These are phyloP conservation scores for Mortierella sp. DNA, from an alignment of 371 early-diverging fungal species.

Conservation along the genomic window DNA sequence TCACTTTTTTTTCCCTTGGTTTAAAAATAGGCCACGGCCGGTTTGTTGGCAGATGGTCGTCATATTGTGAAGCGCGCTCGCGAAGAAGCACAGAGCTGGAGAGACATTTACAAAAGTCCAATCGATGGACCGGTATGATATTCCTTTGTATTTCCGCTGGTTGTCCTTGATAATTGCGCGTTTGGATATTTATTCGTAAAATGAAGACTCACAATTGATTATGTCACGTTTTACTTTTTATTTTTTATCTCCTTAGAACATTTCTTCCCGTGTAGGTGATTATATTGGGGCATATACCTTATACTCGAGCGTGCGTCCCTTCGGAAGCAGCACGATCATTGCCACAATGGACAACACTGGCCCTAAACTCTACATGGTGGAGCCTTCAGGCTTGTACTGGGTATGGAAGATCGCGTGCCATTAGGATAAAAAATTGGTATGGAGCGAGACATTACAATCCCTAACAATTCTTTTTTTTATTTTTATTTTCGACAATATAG, in stretches of 20 bases:
- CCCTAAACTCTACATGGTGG: constrained; percentile 95
- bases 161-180: too few relatives aligned
- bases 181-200: neutral
- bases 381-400: constrained; percentile 97
- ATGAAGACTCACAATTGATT: too few relatives aligned
- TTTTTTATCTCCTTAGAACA: constrained; percentile 63
- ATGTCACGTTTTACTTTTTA: neutral
- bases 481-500: constrained; percentile 49
- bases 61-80: constrained; percentile 92
- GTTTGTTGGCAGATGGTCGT: constrained; percentile 95
- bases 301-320: constrained; percentile 98
- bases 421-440: neutral
- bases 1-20: neutral
- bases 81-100: constrained; percentile 93
- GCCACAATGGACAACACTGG: constrained; percentile 83
- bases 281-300: constrained; percentile 96
- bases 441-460: too few relatives aligned
- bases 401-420: constrained; percentile 61
- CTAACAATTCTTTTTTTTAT: neutral
- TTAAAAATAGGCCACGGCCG: constrained; percentile 88
- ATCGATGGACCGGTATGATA: constrained; percentile 83
- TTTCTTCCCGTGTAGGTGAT: constrained; percentile 94
- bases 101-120: constrained; percentile 86
- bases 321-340: constrained; percentile 90
- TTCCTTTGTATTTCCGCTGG: neutral